Evolutionary conservation across 208 protist species (phyloP), one percentile per base, ranked within the genome.

Genomic region (Lotmaria passim): DNA sequence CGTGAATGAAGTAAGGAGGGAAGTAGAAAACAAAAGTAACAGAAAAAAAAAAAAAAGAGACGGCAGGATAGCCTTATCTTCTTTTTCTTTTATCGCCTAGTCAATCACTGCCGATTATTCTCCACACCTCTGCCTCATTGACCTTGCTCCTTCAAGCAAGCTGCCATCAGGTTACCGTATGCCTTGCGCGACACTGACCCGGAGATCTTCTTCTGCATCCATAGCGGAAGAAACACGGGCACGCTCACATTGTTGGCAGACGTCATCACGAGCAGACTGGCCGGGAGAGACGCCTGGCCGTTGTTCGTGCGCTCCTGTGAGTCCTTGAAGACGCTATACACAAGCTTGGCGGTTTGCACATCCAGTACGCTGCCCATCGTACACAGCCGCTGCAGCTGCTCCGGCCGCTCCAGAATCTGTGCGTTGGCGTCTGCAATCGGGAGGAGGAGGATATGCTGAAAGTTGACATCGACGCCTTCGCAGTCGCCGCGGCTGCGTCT

Each of bases 181-280:
- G 77, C 86, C 21, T 84, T 69, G 4, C 70, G 63, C 1, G 82
- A 83, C 30, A 88, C 65, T n/a, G 73, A 61, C 1, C 51, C 51
- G 11, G 76, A 56, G 11, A 91, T 59, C 56, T 73, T 80, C 56
- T 50, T 60, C 57, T 89, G 83, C 34, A 77, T 59, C 78, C 79
- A 89, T 56, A 69, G 47, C 12, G 86, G 86, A 43, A 89, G 31
- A 17, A 63, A 59, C 2, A 28, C 74, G 19, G 86, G 78, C 4
- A 91, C 68, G 12, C 71, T 51, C 14, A 79, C 78, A 43, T 91
- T 75, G 75, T 87, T 91, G 0, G 83, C 82, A 15, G 86, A 88
- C 1, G 82, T 91, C 80, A 91, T 91, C 23, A 91, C 63, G 34
- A 91, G 70, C 23, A 91, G 73, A 7, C 76, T 85, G 1, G 78